Base-by-base conservation (phyloP, 768 basidiomycete genomes). In the Dictyophora rubrovolvata region DNA sequence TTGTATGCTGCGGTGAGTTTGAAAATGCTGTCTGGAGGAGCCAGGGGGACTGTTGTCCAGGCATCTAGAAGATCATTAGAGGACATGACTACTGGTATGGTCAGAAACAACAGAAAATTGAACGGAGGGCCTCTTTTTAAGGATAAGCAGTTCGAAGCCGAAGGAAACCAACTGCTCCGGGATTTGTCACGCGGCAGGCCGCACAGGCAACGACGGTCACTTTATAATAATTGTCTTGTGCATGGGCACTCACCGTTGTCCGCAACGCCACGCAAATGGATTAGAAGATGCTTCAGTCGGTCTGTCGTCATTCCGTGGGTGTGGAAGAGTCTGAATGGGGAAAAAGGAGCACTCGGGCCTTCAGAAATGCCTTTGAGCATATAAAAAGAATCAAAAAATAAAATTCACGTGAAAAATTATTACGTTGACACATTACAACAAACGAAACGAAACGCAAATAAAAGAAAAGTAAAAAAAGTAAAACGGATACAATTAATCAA, bases 1-100 rank as follows among this genome's bases (percentile, higher is more conserved):
- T 93, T 92, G 83, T 85, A 95, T 1, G 89, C 84, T 18, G 90
- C 87, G 0, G 91, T 92, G 63, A 96, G 79, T 74, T 90, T 84
- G 82, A 92, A 92, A 68, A 93, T 93, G 73, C 90, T 93, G 67
- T 93, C 90, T 11, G 89, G 87, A 37, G 90, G 90, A 18, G 90
- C 90, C 62, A 90, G 82, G 42, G 88, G 86, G 22, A 93, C 86
- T 58, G 73, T 69, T 62, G 84, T 74, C 89, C 89, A 93, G 53
- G 74, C 69, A 76, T 89, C 88, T 90, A 70, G 53, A 18, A 48
- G 10, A 37, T 60, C 59, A 34, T 21, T 56, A 16, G 57, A 59
- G 28, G 57, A 51, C 57, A 59, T 59, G 49, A 36, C 35, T 35
- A 35, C 23, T 10, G 5, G n/a, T 33, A 36, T 16, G 11, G 50